Evolutionary conservation across 108 stramenopile genomes (phyloP).

Genomic region (Cyclotella atomus): DNA sequence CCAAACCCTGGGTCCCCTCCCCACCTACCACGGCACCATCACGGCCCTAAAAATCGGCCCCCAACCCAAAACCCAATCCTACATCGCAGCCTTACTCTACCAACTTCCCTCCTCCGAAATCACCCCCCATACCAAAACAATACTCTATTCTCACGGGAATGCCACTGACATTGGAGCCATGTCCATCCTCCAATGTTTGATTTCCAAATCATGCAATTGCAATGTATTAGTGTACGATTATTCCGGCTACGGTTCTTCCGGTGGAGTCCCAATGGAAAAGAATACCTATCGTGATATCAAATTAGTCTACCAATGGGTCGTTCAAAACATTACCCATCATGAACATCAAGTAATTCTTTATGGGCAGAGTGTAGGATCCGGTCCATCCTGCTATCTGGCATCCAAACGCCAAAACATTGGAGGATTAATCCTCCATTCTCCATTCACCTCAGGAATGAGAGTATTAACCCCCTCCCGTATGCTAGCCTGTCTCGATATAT

Average conservation of each 20-base stretch:
- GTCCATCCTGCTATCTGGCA: constrained; percentile 82
- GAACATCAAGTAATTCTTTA: constrained; percentile 81
- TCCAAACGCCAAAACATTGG: constrained; percentile 61
- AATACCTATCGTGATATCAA: constrained; percentile 86
- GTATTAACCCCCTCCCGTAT: constrained; percentile 80
- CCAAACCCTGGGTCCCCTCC: constrained; percentile 33
- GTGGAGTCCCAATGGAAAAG: constrained; percentile 80
- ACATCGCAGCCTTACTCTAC: constrained; percentile 75
- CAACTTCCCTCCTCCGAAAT: constrained; percentile 39
- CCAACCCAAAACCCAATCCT: constrained; percentile 45
- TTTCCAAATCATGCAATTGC: constrained; percentile 67
- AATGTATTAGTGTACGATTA: constrained; percentile 91
- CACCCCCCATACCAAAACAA: constrained; percentile 62
- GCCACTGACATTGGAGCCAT: constrained; percentile 91
- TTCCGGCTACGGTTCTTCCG: constrained; percentile 83
- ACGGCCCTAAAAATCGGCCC: constrained; percentile 76
- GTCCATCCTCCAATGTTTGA: constrained; percentile 64
- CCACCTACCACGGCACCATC: constrained; percentile 46
- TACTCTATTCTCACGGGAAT: constrained; percentile 91
- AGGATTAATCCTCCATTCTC: constrained; percentile 81
- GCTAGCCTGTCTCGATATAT: constrained; percentile 85
- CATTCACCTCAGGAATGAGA: constrained; percentile 90
- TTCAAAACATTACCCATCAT: constrained; percentile 37
- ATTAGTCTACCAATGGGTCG: constrained; percentile 76
- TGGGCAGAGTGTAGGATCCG: constrained; percentile 90